A percentile compares a stretch with the other conserved stretches of the same genome.
Evolutionary conservation across 1,139 yeast genomes (phyloP).

Genomic region (Protomyces macrosporus): DNA sequence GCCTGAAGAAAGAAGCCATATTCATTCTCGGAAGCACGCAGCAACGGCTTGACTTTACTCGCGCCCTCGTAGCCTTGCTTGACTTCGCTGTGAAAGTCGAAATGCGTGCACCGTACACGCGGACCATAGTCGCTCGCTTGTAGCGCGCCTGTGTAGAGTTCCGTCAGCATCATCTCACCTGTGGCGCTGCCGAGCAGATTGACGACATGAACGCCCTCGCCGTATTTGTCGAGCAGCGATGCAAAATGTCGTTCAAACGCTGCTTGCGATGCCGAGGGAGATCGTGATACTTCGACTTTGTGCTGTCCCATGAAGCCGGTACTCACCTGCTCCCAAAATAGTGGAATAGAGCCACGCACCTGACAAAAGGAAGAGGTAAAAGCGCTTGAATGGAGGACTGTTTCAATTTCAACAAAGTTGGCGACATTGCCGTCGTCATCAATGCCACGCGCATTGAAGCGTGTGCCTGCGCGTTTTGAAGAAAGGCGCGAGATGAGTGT

Average conservation of each 20-base stretch:
- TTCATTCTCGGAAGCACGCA: conserved; percentile 61
- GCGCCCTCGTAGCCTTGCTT: conserved; percentile 88
- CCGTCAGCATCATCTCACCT: conserved; percentile 67
- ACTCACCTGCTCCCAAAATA: conserved; percentile 95
- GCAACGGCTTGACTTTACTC: conserved; percentile 56
- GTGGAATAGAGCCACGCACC: conserved; percentile 89
- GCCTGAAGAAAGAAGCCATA: conserved; percentile 74
- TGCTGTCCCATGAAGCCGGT: conserved; percentile 58
- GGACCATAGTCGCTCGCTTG: conserved; percentile 40
- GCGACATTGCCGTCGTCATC: conserved; percentile 96
- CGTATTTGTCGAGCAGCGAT: conserved; percentile 64
- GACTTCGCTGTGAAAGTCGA: conserved; percentile 92
- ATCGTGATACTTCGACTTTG: conserved; percentile 80
- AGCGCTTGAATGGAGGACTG: conserved; percentile 55
- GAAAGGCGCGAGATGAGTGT: conserved; percentile 88
- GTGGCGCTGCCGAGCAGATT: conserved; percentile 76
- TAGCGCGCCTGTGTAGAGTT: conserved; percentile 58
- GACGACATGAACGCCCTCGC: conserved; percentile 70
- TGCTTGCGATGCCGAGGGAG: conserved; percentile 87
- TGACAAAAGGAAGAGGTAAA: conserved; percentile 73
- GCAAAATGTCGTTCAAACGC: conserved; percentile 78
- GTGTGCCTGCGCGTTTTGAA: conserved; percentile 90
- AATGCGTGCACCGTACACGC: conserved; percentile 55
- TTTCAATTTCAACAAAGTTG: conserved; percentile 91
- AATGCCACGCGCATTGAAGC: conserved; percentile 89